A percentile compares a stretch with the other conserved stretches of the same genome.
Conservation (phyloP, 2,329 filamentous ascomycete species). For the Ophioceras dolichostomum region DNA sequence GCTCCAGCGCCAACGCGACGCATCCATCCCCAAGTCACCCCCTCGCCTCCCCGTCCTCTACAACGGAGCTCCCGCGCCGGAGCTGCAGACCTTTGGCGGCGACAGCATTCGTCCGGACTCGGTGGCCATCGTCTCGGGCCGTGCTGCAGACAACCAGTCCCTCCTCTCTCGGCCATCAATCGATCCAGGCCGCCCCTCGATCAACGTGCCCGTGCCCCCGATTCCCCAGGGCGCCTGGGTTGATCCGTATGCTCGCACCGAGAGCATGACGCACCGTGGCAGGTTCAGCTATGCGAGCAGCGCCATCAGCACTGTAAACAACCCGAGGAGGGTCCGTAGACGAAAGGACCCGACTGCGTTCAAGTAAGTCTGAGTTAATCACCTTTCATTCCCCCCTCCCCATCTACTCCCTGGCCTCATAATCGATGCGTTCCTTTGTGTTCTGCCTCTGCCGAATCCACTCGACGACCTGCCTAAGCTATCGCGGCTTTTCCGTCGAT, state of each 20-base stretch:
- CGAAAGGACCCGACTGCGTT: constrained; percentile 96
- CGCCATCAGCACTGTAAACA: constrained; percentile 83
- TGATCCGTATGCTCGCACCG: constrained; percentile 71
- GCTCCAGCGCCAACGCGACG: constrained; percentile 36
- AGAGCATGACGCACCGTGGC: constrained; percentile 94
- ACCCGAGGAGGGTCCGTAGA: constrained; percentile 78
- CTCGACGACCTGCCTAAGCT: too few species aligned
- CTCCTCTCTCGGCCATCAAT: constrained; percentile 36
- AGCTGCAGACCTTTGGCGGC: constrained; percentile 36
- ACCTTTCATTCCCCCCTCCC: neutral
- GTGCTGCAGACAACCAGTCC: constrained; percentile 20
- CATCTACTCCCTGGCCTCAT: too few species aligned
- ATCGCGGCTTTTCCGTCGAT: too few species aligned
- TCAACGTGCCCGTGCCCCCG: constrained; percentile 39
- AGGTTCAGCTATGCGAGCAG: constrained; percentile 95
- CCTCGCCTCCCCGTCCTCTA: constrained; percentile 41
- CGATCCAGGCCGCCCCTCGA: constrained; percentile 32
- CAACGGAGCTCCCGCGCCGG: constrained; percentile 31
- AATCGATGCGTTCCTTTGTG: too few species aligned
- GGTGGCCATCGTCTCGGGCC: constrained; percentile 43
- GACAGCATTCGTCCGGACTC: constrained; percentile 50
- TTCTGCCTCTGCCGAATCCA: too few species aligned
- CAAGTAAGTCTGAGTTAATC: constrained; percentile 57
- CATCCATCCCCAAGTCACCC: constrained; percentile 30
- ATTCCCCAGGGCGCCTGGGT: constrained; percentile 48